phyloP scores from a whole-genome alignment of 2,329 filamentous ascomycete species.

The Verticillium klebahnii region DNA sequence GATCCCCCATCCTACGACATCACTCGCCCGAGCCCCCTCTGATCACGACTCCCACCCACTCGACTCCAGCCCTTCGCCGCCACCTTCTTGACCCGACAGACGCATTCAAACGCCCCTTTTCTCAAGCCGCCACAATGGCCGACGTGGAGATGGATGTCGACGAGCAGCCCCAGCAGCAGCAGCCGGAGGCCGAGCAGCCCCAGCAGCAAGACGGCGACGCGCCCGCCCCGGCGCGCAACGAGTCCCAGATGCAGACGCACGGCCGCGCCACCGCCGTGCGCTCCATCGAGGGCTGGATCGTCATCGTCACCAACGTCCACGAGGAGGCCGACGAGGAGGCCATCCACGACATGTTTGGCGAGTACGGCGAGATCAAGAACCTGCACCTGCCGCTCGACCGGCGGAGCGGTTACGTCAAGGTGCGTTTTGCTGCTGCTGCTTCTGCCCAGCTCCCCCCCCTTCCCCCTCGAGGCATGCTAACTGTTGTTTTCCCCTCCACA shows the following conservation, averaged over 20 bases:
- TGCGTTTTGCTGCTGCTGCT: constrained; percentile 21
- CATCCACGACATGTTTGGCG: constrained; percentile 74
- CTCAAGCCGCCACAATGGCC: constrained; percentile 34
- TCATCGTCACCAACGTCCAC: constrained; percentile 82
- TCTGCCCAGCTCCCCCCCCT: not conserved
- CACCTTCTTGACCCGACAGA: not conserved
- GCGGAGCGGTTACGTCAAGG: constrained; percentile 83
- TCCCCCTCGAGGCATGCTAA: not conserved
- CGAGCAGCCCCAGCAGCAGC: constrained; percentile 26
- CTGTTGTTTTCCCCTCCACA: constrained; percentile 25
- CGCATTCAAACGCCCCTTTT: not conserved
- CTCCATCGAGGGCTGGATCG: constrained; percentile 86
- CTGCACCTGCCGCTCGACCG: constrained; percentile 78
- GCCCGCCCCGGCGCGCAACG: constrained; percentile 39
- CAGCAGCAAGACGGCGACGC: constrained; percentile 14
- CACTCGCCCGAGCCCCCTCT: not conserved
- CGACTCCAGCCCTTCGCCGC: not conserved
- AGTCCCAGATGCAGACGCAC: constrained; percentile 66
- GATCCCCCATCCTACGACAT: not conserved
- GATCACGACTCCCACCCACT: too few relatives aligned
- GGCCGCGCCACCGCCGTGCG: constrained; percentile 75
- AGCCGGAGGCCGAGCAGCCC: constrained; percentile 9
- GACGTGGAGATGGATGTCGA: constrained; percentile 59
- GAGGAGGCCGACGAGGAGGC: constrained; percentile 84
- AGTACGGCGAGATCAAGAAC: constrained; percentile 85